Evolutionary conservation across 2,329 filamentous ascomycete genomes (phyloP).

Genomic region (Arthrinium phaeospermum): DNA sequence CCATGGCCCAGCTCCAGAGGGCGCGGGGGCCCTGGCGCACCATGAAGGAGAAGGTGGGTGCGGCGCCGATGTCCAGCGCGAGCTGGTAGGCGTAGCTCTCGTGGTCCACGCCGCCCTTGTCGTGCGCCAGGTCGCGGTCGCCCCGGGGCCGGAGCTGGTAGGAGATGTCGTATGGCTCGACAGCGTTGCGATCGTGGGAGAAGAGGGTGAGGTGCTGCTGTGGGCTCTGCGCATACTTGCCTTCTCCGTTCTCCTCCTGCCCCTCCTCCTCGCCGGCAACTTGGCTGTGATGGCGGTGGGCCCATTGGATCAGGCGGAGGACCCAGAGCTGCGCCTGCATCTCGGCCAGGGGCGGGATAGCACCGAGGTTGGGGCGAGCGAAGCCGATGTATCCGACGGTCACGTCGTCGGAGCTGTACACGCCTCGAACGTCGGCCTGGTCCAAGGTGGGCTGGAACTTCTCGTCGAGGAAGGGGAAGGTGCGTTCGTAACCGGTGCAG

Average conservation of each 20-base stretch:
- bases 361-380: constrained; percentile 48
- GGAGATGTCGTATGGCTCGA: constrained; percentile 45
- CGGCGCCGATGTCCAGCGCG: constrained; percentile 55
- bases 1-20: constrained; percentile 52
- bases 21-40: constrained; percentile 42
- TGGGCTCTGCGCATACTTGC: constrained; percentile 19
- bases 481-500: constrained; percentile 52
- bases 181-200: constrained; percentile 28
- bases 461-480: constrained; percentile 46
- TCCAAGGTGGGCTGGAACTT: constrained; percentile 48
- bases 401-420: constrained; percentile 51
- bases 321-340: constrained; percentile 56
- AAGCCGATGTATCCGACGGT: constrained; percentile 54
- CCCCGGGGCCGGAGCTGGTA: constrained; percentile 45
- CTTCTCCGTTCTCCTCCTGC: not conserved
- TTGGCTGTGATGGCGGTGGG: constrained; percentile 27
- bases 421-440: constrained; percentile 56
- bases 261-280: not conserved
- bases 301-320: constrained; percentile 43
- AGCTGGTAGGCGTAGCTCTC: constrained; percentile 57
- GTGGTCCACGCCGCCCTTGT: constrained; percentile 52
- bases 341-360: constrained; percentile 55
- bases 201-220: constrained; percentile 24
- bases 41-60: constrained; percentile 44
- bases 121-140: constrained; percentile 40